Evolutionary conservation across 2,329 filamentous ascomycete species (phyloP), one percentile per base, ranked within the genome.

Genomic region (Trichoderma koningii): DNA sequence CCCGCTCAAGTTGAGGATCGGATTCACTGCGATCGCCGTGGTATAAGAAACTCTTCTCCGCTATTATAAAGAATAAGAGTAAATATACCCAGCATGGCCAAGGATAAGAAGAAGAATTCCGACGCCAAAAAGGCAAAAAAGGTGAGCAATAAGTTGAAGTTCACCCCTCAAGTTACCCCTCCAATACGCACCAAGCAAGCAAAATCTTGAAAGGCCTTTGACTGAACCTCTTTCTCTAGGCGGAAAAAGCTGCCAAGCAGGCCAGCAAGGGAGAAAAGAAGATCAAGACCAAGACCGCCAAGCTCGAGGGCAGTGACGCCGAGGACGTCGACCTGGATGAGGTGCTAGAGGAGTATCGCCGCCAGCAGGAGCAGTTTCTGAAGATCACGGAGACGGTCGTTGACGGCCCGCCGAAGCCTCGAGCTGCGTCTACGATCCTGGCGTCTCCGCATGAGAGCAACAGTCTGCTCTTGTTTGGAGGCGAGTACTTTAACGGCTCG

Each of bases 401-500:
- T 50, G 85, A 87, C 26, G 85, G 81, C 3, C 90, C 93, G 19
- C 95, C 95, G 1, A 86, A 87, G 62, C 86, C 93, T 23, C 87
- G 95, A 60, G 87, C 90, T 23, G 94, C 93, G 7, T 86, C 92
- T 7, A 92, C 91, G 0, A 80, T 99, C 66, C 84, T 97, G 70
- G 92, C 92, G 21, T 94, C 90, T 45, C 95, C 95, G 1, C 86
- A 89, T 38, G 94, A 96, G 78, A 86, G 85, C 71, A 96, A 95
- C 77, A 93, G 96, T 75, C 79, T 99, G 64, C 88, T 98, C 69
- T 80, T 98, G 5, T 99, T 96, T 76, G 95, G 94, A 17, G 95
- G 95, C 69, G 95, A 99, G 80, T 96, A 93, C 74, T 98, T 92
- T 79, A 96, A 98, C 78, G 95, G 95, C 5, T 90, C 91, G 2